Evolutionary conservation across 2,329 filamentous ascomycete species (phyloP), one percentile per base, ranked within the genome.

Genomic region (Beauveria medogensis): DNA sequence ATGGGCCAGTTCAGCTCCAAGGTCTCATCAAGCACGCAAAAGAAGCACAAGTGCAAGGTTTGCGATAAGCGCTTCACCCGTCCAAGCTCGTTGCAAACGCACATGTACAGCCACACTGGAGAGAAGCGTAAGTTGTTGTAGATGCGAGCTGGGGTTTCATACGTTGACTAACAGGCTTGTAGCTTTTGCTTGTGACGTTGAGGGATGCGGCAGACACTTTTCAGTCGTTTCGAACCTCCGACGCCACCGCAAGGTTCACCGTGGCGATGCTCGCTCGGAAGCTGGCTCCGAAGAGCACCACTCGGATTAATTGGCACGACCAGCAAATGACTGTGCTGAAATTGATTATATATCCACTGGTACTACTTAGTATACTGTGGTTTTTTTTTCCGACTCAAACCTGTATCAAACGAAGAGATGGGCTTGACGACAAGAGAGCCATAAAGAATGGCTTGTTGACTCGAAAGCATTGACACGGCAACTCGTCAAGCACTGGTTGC

Each of bases 41-140:
- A 97, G 86, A 97, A 97, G 82, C 94, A 97, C 79, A 97, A 97
- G 80, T 97, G 93, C 84, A 97, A 96, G 78, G 90, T 97, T 63
- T 97, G 93, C 79, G 93, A 97, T 76, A 97, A 97, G 82, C 87
- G 93, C 48, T 97, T 97, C 74, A 97, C 93, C 2, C 85, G 93
- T 59, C 93, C 93, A 1, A 96, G 92, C 71, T 97, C 93, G 16
- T 76, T 97, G 44, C 93, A 97, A 73, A 97, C 93, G 37, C 93
- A 97, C 73, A 97, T 97, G 90, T 97, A 97, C 77, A 96, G 92
- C 75, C 93, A 97, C 72, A 97, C 93, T 60, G 93, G 93, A 72
- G 93, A 97, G 75, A 97, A 97, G 79, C 93, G 92, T 96, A 85
- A 82, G 92, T 87, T 24, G 20, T 12, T 14, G 16, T 34, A 16